Percentiles rank a stretch among this genome's conserved stretches.
Evolutionary conservation across 225 moss, liverwort and hornwort genomes (phyloP).

Genomic region (Takakia lepidozioides): DNA sequence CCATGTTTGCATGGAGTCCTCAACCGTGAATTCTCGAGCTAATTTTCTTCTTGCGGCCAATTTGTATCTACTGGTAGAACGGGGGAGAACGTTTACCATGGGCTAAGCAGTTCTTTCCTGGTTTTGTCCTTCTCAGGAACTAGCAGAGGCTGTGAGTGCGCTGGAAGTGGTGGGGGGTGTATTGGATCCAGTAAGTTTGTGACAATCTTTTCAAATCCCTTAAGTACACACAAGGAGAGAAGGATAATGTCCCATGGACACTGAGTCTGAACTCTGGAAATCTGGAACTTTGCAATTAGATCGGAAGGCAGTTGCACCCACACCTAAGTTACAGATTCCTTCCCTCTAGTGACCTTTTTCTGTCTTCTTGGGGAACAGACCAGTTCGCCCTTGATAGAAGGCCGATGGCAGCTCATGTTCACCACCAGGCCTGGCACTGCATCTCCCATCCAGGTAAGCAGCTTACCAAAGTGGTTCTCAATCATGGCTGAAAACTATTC

Average conservation of each 20-base stretch:
- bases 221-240: neutral
- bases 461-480: neutral
- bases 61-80: too few species aligned
- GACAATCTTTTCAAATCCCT: neutral
- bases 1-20: too few species aligned
- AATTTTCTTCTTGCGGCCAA: too few species aligned
- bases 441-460: conserved; percentile 79
- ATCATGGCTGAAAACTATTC: too few species aligned
- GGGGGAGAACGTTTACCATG: too few species aligned
- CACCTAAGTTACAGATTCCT: too few species aligned
- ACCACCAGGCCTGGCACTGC: conserved; percentile 91
- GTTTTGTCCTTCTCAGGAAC: conserved; percentile 31
- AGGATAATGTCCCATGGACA: conserved; percentile 2
- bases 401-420: conserved; percentile 96
- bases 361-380: conserved; percentile 35
- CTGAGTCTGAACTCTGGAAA: too few species aligned
- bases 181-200: conserved; percentile 61
- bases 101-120: too few species aligned
- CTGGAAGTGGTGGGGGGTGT: conserved; percentile 66
- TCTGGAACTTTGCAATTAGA: too few species aligned
- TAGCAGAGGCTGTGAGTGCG: conserved; percentile 59
- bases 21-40: too few species aligned
- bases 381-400: conserved; percentile 79
- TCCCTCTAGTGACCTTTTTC: too few species aligned
- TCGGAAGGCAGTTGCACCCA: too few species aligned